These are phyloP conservation scores for Westerdykella aurantiaca DNA, from an alignment of 2,329 filamentous ascomycete genomes.

Conservation along the genomic window DNA sequence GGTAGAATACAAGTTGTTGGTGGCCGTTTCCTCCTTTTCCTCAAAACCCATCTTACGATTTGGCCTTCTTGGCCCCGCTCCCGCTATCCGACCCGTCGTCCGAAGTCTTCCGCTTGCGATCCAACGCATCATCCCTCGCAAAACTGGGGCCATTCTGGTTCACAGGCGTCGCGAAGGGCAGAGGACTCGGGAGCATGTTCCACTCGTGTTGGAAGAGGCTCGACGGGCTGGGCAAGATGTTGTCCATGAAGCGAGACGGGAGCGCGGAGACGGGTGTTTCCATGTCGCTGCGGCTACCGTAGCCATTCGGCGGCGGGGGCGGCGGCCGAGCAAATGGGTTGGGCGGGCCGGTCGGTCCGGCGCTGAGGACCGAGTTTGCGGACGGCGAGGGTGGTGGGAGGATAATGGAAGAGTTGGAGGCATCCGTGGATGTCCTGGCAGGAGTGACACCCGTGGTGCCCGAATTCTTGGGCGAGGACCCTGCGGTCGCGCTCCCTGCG, in stretches of 20 bases:
- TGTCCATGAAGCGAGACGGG: conserved; percentile 83
- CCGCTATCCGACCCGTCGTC: conserved; percentile 36
- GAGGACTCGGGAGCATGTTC: conserved; percentile 84
- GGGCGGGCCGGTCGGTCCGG: conserved; percentile 83
- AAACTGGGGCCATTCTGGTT: conserved; percentile 42
- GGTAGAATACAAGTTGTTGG: no score
- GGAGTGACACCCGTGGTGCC: conserved; percentile 55
- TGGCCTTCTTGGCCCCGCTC: conserved; percentile 31
- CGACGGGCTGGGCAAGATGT: conserved; percentile 82
- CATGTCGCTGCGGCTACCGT: conserved; percentile 36
- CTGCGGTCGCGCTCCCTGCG: conserved; percentile 65
- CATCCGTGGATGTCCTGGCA: conserved; percentile 47
- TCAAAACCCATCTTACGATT: conserved; percentile 16
- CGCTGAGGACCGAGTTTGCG: conserved; percentile 76
- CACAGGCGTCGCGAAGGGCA: conserved; percentile 83
- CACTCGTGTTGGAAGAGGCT: conserved; percentile 74
- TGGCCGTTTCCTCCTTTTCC: no score
- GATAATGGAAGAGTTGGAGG: conserved; percentile 63
- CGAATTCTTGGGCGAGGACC: conserved; percentile 59
- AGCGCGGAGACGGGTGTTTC: conserved; percentile 92
- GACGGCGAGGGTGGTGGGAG: conserved; percentile 91
- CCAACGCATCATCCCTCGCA: conserved; percentile 37
- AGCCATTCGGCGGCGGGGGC: conserved; percentile 58
- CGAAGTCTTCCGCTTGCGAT: conserved; percentile 39
- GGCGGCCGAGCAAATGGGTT: conserved; percentile 91